phyloP scores from a whole-genome alignment of 1,284 basidiomycete genomes.

The Afroboletus lepidellus region DNA sequence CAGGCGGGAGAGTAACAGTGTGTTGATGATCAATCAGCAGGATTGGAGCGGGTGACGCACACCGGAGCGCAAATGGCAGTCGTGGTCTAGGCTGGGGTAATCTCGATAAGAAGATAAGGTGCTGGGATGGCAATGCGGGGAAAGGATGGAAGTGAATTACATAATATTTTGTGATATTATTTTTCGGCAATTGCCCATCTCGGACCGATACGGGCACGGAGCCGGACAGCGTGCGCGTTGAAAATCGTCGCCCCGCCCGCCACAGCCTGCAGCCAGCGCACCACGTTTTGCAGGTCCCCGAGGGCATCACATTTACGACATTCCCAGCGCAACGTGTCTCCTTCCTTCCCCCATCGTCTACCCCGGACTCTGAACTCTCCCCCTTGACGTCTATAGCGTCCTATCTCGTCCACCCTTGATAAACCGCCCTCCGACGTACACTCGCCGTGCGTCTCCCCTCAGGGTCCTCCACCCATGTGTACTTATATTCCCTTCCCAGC shows the following conservation, averaged over 20 bases:
- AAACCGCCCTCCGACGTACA: conserved; percentile 18
- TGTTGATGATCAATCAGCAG: conserved; percentile 6
- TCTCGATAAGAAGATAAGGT: conserved; percentile 30
- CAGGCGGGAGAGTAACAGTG: conserved; percentile 10
- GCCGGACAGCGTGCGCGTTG: conserved; percentile 12
- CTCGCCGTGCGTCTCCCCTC: conserved; percentile 25
- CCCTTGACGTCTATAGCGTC: conserved; percentile 24
- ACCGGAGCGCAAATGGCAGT: background rate
- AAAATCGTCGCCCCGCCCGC: conserved; percentile 11
- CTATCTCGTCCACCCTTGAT: conserved; percentile 29
- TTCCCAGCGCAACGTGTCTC: conserved; percentile 24
- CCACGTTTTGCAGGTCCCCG: conserved; percentile 26
- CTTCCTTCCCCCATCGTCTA: conserved; percentile 17
- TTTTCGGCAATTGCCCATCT: conserved; percentile 22
- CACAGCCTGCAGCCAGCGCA: background rate
- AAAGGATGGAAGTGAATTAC: conserved; percentile 10
- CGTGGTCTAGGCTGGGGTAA: conserved; percentile 28
- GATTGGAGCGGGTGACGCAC: conserved; percentile 2
- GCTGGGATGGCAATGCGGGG: conserved; percentile 21
- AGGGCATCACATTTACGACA: conserved; percentile 29
- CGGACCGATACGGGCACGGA: conserved; percentile 29
- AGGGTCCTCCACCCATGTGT: conserved; percentile 22
- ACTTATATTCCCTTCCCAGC: conserved; percentile 30
- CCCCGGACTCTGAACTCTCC: conserved; percentile 30
- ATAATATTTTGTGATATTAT: conserved; percentile 11